Conservation (phyloP, 1,139 yeast species). For the Suhomyces taliae region DNA sequence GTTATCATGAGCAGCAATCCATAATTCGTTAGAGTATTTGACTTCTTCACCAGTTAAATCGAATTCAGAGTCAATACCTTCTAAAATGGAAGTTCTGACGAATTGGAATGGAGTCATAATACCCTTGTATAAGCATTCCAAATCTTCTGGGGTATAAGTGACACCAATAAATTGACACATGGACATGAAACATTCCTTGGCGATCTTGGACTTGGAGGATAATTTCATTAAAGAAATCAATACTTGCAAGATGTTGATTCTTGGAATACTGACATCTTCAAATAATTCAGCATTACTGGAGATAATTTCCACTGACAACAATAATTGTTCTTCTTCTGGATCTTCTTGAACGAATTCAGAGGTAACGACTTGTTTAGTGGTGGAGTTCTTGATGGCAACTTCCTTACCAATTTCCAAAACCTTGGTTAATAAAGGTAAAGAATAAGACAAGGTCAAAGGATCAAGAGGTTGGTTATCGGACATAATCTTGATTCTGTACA, state of each 20-base stretch:
- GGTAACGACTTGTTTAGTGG: slow-evolving; percentile 46
- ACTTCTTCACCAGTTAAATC: slow-evolving; percentile 58
- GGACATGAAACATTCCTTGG: slow-evolving; percentile 79
- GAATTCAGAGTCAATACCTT: slow-evolving; percentile 83
- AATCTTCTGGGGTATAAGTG: slow-evolving; percentile 55
- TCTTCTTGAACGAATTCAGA: slow-evolving; percentile 76
- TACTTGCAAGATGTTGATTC: slow-evolving; percentile 60
- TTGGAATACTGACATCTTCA: slow-evolving; percentile 65
- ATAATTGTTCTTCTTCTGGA: slow-evolving; percentile 82
- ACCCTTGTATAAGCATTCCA: slow-evolving; percentile 57
- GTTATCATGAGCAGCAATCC: slow-evolving; percentile 77
- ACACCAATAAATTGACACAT: slow-evolving; percentile 74
- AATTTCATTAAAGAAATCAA: slow-evolving; percentile 66
- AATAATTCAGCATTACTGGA: slow-evolving; percentile 75
- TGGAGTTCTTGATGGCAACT: slow-evolving; percentile 51
- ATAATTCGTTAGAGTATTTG: slow-evolving; percentile 64
- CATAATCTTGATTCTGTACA: slow-evolving; percentile 74
- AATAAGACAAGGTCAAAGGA: slow-evolving; percentile 64
- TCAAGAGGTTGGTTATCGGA: slow-evolving; percentile 76
- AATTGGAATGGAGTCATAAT: slow-evolving; percentile 63
- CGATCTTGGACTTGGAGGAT: slow-evolving; percentile 75
- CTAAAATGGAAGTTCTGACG: slow-evolving; percentile 77
- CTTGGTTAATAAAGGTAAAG: slow-evolving; percentile 69
- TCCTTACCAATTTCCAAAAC: slow-evolving; percentile 61
- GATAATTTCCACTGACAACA: slow-evolving; percentile 75